These are phyloP conservation scores for Rhodotorula sp. DNA, from an alignment of 1,284 basidiomycete species.

Conservation along the genomic window DNA sequence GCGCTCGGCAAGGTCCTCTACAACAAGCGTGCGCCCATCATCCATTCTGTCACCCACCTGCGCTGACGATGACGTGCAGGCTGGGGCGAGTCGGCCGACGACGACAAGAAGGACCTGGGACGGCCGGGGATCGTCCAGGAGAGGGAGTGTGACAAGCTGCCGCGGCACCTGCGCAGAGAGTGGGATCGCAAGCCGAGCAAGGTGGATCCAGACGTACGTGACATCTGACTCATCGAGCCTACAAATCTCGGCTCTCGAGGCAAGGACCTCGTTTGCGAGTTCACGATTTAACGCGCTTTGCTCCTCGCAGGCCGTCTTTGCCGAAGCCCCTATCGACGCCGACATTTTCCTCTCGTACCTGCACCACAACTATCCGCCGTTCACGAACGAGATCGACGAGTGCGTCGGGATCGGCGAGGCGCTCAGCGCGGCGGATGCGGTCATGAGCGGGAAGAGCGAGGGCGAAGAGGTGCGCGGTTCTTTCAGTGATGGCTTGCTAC, in stretches of 20 bases:
- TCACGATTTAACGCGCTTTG: background rate
- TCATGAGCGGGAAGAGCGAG: conserved; percentile 51
- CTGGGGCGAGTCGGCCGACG: conserved; percentile 46
- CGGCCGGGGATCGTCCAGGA: conserved; percentile 35
- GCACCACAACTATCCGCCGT: conserved; percentile 88
- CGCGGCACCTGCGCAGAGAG: conserved; percentile 35
- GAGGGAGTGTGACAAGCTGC: conserved; percentile 34
- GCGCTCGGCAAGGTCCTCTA: conserved; percentile 90
- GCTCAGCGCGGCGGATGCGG: conserved; percentile 74
- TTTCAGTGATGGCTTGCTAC: background rate
- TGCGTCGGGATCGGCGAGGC: conserved; percentile 70
- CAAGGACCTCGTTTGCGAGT: background rate
- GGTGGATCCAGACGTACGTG: conserved; percentile 74
- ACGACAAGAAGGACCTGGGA: conserved; percentile 47
- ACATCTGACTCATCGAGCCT: too few species aligned
- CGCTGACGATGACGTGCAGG: conserved; percentile 24
- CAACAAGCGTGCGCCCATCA: conserved; percentile 75
- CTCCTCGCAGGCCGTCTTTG: conserved; percentile 64
- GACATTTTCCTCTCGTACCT: conserved; percentile 85
- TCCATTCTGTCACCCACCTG: background rate
- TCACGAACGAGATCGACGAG: conserved; percentile 75
- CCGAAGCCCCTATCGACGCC: conserved; percentile 86
- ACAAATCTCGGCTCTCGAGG: too few species aligned
- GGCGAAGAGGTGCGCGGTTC: conserved; percentile 65
- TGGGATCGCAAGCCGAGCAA: conserved; percentile 57